Evolutionary conservation across 2,329 filamentous ascomycete genomes (phyloP).

Genomic region (Orbilia blumenaviensis): DNA sequence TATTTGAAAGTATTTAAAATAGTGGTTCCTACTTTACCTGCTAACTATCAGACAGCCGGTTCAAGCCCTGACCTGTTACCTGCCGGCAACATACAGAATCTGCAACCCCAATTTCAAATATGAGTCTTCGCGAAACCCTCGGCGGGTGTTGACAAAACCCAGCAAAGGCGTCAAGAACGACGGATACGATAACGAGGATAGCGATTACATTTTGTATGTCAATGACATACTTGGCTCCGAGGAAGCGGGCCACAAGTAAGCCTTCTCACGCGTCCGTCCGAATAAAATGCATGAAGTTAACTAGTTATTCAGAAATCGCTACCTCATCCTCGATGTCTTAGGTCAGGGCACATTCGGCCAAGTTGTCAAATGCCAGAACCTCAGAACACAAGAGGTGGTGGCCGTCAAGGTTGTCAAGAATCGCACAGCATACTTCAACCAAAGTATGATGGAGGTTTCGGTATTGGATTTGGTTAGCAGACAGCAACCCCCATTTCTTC

Average conservation of each 20-base stretch:
- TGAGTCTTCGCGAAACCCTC: constrained; percentile 94
- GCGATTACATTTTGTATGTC: constrained; percentile 98
- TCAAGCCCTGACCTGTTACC: constrained; percentile 90
- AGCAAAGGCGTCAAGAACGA: constrained; percentile 99
- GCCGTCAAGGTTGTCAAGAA: constrained; percentile 99
- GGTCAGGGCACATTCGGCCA: constrained; percentile 98
- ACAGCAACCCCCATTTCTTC: background rate
- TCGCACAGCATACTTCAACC: constrained; percentile 98
- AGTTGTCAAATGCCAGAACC: constrained; percentile 97
- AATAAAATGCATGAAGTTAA: background rate
- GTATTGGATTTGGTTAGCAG: constrained; percentile 84
- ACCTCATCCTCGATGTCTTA: constrained; percentile 84
- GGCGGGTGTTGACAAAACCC: constrained; percentile 93
- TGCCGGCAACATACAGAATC: constrained; percentile 95
- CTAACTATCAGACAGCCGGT: constrained; percentile 72
- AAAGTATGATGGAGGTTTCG: constrained; percentile 99
- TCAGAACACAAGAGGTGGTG: constrained; percentile 98
- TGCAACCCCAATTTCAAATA: constrained; percentile 99
- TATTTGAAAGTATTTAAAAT: too few species aligned
- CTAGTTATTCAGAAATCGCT: constrained; percentile 29
- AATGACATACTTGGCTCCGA: constrained; percentile 98
- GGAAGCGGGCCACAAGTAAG: constrained; percentile 95
- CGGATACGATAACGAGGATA: constrained; percentile 98
- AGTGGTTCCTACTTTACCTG: too few species aligned
- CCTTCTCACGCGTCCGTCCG: constrained; percentile 24